Evolutionary conservation across 2,329 filamentous ascomycete species (phyloP).

Genomic region (Paecilomyces variotii): DNA sequence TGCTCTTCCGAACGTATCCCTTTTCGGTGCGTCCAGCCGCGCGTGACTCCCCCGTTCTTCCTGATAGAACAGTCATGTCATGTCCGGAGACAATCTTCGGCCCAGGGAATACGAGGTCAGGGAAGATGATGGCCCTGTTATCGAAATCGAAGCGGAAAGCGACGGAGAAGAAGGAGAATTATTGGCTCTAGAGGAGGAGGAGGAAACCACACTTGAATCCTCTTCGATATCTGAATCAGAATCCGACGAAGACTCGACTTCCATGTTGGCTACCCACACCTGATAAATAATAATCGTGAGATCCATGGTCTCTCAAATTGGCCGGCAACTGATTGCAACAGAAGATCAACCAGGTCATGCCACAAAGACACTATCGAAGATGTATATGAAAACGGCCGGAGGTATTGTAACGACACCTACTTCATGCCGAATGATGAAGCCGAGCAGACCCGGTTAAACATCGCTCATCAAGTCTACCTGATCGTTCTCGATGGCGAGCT

Average conservation of each 20-base stretch:
- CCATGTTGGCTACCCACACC: constrained; percentile 15
- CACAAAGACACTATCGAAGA: constrained; percentile 41
- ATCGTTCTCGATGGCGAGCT: constrained; percentile 29
- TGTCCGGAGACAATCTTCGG: constrained; percentile 15
- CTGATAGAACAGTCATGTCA: constrained; percentile 16
- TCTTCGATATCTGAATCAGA: constrained; percentile 9
- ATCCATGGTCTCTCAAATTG: neutral
- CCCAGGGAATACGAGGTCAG: constrained; percentile 9
- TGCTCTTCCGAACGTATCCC: neutral
- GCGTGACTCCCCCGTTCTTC: neutral
- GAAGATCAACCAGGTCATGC: constrained; percentile 30
- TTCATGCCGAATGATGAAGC: constrained; percentile 60
- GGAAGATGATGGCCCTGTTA: neutral
- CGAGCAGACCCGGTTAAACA: constrained; percentile 55
- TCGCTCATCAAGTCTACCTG: constrained; percentile 57
- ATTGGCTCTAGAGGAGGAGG: constrained; percentile 1
- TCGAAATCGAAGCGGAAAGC: constrained; percentile 2
- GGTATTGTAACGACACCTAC: constrained; percentile 54
- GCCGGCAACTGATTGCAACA: constrained; percentile 7
- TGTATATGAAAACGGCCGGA: constrained; percentile 53
- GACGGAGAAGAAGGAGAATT: constrained; percentile 4
- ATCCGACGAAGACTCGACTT: constrained; percentile 7
- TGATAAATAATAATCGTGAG: neutral
- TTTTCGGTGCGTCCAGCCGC: neutral
- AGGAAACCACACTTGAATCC: neutral